Base-by-base conservation (phyloP, 768 basidiomycete genomes). In the Boletus sp. region DNA sequence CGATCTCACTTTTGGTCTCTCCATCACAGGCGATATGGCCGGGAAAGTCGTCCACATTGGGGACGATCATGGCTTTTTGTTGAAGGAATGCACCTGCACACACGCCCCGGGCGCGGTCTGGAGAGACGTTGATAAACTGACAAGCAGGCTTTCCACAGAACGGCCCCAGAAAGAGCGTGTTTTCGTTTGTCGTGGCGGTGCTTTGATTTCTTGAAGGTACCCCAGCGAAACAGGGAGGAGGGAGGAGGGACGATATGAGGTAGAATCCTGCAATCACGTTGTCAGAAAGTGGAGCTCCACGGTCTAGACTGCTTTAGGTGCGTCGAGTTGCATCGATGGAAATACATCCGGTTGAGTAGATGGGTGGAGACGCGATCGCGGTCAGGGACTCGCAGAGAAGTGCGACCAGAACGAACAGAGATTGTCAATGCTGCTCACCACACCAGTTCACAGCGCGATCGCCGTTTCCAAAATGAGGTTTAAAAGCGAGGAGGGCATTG, bases 1-100 rank as follows among this genome's bases (percentile, higher is more conserved):
- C 94, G 49, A 98, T 84, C 71, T 98, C 96, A 64, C 90, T 92
- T 66, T 87, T 87, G 2, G 95, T 96, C 52, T 87, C 85, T 20
- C 86, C 90, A 63, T 98, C 94, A 67, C 96, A 98, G 3, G 93
- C 92, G 59, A 97, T 96, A 68, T 98, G 96, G 0, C 95, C 94
- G 1, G 92, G 92, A 67, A 94, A 94, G 10, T 70, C 72, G 28
- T 90, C 81, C 18, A 98, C 93, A 57, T 95, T 82, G 18, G 77
- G 73, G 1, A 97, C 92, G n/a, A 93, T 64, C 6, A 92, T 52
- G 0, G 87, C 83, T 60, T 76, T 66, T 44, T 70, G 72, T 49
- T 77, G 77, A 14, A 85, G 53, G 71, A 83, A 96, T 2, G 88
- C 86, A 49, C 86, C 86, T 7, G 92, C 90, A 70, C 94, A 97